Evolutionary conservation across 2,329 filamentous ascomycete genomes (phyloP), one percentile per base, ranked within the genome.

Genomic region (Trichoderma sp.): DNA sequence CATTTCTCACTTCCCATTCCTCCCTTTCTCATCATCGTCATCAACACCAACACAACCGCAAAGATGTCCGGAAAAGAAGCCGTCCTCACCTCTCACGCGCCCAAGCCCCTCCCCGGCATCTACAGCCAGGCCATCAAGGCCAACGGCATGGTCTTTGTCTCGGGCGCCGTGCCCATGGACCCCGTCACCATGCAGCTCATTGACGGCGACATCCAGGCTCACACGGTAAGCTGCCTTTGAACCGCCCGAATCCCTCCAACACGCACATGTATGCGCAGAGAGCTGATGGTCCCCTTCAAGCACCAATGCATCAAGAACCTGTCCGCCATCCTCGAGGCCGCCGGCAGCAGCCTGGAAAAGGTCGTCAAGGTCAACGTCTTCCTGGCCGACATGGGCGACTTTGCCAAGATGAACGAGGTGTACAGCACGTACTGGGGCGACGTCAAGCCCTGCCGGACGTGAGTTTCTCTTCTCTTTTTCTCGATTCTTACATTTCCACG

Each of bases 351-450:
- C 64, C 80, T 93, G 51, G 78, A 82, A 51, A 86, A 86, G 73
- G 86, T 91, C 24, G 87, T 92, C 73, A 91, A 91, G 80, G 87
- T 90, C 67, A 87, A 85, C 71, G 87, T 92, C 71, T 92, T 92
- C 81, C 80, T 92, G 60, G 83, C 87, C 65, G 83, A 88, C 73
- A 92, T 92, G 89, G 85, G 83, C 68, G 82, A 92, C 77, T 92
- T 92, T 73, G 84, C 82, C 43, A 86, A 88, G 75, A 91, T 92
- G 88, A 93, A 92, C 77, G 83, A 83, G 71, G 83, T 89, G 56
- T 92, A 91, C 73, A 85, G 84, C 73, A 85, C 88, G 76, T 90
- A 87, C 80, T 92, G 91, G 78, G 79, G 78, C 21, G 77, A 81
- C 9, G 73, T 79, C 39, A 82, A 81, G 73, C 80, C 80, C 12